Conservation (phyloP, 2,329 filamentous ascomycete species). For the Byssothecium circinans region DNA sequence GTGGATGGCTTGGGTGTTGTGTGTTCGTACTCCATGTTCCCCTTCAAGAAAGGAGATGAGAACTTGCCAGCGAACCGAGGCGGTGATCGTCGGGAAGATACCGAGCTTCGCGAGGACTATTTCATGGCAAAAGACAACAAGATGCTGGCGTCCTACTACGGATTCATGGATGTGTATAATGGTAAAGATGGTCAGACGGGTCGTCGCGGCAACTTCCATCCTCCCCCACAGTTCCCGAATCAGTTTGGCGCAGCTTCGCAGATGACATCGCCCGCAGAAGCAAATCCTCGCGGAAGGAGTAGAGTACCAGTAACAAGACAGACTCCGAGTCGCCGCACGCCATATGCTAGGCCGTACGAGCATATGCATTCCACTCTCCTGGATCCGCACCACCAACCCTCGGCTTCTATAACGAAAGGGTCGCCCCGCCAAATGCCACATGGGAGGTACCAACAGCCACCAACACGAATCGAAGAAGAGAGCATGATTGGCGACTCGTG, state of each 20-base stretch:
- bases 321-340: constrained; percentile 28
- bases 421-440: constrained; percentile 52
- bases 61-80: constrained; percentile 48
- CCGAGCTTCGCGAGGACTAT: constrained; percentile 77
- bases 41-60: constrained; percentile 82
- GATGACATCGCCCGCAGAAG: constrained; percentile 57
- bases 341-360: constrained; percentile 44
- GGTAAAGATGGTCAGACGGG: constrained; percentile 40
- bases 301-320: constrained; percentile 26
- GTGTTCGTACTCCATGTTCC: constrained; percentile 95
- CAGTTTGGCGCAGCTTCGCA: constrained; percentile 52
- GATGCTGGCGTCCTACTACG: constrained; percentile 96
- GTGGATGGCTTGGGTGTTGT: constrained; percentile 95
- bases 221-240: constrained; percentile 73
- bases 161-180: constrained; percentile 87
- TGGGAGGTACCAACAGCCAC: constrained; percentile 47
- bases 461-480: constrained; percentile 50
- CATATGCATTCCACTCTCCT: constrained; percentile 70
- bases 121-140: constrained; percentile 95
- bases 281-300: constrained; percentile 26
- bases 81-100: constrained; percentile 52
- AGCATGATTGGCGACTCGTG: constrained; percentile 64
- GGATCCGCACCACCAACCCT: constrained; percentile 74
- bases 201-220: constrained; percentile 62
- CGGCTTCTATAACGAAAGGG: constrained; percentile 49